These are phyloP conservation scores for Blastobotrys petasosporus DNA, from an alignment of 1,139 yeast genomes.

Conservation along the genomic window DNA sequence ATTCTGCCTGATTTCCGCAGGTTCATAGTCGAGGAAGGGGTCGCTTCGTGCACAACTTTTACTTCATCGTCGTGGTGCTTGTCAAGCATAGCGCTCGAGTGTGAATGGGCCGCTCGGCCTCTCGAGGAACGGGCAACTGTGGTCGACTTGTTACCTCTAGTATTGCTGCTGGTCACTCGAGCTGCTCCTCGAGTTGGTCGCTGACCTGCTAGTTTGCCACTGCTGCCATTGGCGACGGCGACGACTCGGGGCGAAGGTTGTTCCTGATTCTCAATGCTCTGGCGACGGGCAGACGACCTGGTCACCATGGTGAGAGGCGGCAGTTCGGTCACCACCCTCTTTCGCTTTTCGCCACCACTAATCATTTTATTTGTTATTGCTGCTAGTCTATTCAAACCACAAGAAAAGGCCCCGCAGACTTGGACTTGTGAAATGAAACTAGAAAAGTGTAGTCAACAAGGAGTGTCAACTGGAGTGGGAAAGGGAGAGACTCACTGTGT, in stretches of 20 bases:
- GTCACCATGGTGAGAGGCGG: constrained; percentile 13
- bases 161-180: not conserved
- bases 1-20: no score
- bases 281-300: constrained; percentile 11
- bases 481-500: no score
- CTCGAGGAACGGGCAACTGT: not conserved
- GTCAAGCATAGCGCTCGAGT: constrained; percentile 1
- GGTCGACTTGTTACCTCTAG: not conserved
- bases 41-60: not conserved
- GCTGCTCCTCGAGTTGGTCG: not conserved
- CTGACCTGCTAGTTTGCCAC: not conserved
- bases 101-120: constrained; percentile 4
- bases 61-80: not conserved
- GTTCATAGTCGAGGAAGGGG: no score
- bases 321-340: constrained; percentile 5
- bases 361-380: not conserved
- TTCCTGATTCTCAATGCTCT: constrained; percentile 3
- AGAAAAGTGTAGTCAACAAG: no score
- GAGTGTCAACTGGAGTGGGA: no score
- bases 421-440: no score
- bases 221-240: not conserved
- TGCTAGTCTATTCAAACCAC: no score
- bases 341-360: constrained; percentile 10
- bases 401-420: no score
- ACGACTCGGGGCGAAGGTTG: not conserved